Percentiles rank a stretch among this genome's conserved stretches.
Evolutionary conservation across 1,139 yeast genomes (phyloP).

Genomic region (Debaryomyces fabryi): DNA sequence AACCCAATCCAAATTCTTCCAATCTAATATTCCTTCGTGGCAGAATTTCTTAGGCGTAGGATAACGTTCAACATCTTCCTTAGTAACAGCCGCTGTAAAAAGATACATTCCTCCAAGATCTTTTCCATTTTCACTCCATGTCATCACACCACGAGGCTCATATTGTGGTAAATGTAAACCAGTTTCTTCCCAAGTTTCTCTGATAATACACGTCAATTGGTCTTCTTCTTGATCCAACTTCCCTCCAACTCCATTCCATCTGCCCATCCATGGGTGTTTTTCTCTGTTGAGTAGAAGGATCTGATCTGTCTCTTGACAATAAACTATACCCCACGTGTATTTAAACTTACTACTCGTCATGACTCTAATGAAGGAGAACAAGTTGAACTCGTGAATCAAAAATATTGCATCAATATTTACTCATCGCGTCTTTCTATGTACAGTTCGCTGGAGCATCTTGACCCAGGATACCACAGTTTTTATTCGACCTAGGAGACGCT

Average conservation of each 20-base stretch:
- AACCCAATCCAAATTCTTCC: constrained; percentile 47
- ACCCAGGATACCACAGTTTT: not conserved
- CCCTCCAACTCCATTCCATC: constrained; percentile 58
- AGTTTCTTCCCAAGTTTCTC: constrained; percentile 51
- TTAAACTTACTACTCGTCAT: constrained; percentile 18
- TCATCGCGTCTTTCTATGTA: constrained; percentile 2
- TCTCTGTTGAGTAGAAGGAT: constrained; percentile 44
- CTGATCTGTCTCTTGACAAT: constrained; percentile 34
- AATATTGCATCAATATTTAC: not conserved
- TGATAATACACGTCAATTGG: constrained; percentile 41
- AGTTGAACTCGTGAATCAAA: not conserved
- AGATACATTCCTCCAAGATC: constrained; percentile 45
- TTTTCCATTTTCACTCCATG: constrained; percentile 36
- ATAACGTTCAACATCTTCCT: constrained; percentile 28
- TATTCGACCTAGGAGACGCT: too few species aligned
- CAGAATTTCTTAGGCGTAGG: constrained; percentile 27
- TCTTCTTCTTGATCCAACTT: constrained; percentile 41
- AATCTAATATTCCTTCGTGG: constrained; percentile 50
- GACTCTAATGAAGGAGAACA: not conserved
- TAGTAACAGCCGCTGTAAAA: constrained; percentile 40
- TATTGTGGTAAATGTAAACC: constrained; percentile 37
- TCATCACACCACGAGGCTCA: constrained; percentile 38
- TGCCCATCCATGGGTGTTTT: constrained; percentile 55
- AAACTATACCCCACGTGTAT: constrained; percentile 45
- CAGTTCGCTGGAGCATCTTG: not conserved